Conservation (phyloP, 345 rosid species). For the Melaleuca quinquenervia region DNA sequence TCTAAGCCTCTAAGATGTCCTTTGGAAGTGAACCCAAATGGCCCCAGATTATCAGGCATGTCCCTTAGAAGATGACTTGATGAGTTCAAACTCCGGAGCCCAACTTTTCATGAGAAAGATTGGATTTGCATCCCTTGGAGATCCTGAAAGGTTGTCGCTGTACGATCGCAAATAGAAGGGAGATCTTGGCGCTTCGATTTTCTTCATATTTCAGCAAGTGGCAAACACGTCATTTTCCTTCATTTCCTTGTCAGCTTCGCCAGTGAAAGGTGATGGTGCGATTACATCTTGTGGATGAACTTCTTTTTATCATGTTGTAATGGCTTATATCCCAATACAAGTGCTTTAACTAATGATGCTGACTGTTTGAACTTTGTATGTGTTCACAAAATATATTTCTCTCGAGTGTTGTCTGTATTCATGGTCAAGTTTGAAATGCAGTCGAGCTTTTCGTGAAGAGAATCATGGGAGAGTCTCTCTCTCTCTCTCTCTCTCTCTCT, state of each 20-base stretch:
- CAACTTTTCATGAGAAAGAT: no score
- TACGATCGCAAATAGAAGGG: background rate
- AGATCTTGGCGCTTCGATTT: background rate
- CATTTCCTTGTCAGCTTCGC: background rate
- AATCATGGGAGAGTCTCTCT: no score
- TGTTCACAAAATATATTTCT: background rate
- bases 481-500: no score
- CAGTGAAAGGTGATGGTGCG: background rate
- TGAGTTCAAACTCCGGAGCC: no score
- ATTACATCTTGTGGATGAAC: background rate
- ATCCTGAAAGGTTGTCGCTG: background rate
- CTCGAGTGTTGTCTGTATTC: background rate
- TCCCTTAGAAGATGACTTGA: no score
- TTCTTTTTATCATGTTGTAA: background rate
- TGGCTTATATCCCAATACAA: background rate
- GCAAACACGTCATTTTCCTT: background rate
- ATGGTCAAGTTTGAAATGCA: no score
- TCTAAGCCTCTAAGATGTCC: background rate
- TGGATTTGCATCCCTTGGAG: background rate
- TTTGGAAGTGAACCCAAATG: background rate
- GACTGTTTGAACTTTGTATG: background rate
- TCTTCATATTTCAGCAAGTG: background rate
- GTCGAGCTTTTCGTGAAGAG: no score
- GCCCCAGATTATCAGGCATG: no score
- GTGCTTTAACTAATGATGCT: background rate